These are phyloP conservation scores for Aspergillus thermomutatus DNA, from an alignment of 2,329 filamentous ascomycete species.

Conservation along the genomic window DNA sequence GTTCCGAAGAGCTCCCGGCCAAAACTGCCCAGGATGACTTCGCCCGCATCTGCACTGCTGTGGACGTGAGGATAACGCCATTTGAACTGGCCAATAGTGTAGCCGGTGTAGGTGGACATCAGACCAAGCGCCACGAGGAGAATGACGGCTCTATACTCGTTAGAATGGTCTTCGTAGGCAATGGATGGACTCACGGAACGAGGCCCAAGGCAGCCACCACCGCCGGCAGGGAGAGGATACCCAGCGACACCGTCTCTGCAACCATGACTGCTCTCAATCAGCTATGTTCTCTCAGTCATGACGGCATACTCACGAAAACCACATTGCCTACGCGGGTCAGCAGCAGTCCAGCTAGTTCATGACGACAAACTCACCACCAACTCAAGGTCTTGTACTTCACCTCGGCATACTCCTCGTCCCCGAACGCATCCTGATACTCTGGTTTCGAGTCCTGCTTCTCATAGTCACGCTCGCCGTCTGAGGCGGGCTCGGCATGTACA, in stretches of 20 bases:
- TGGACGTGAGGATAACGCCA: slow-evolving; percentile 54
- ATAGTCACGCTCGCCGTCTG: not conserved
- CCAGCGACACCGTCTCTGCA: slow-evolving; percentile 55
- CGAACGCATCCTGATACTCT: slow-evolving; percentile 27
- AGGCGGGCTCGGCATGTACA: not conserved
- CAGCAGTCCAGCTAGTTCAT: not conserved
- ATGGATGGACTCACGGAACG: slow-evolving; percentile 37
- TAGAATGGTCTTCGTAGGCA: not conserved
- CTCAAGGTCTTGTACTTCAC: slow-evolving; percentile 49
- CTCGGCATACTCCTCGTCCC: slow-evolving; percentile 33
- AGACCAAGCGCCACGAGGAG: slow-evolving; percentile 51
- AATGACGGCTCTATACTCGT: slow-evolving; percentile 43
- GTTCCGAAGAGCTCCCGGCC: slow-evolving; percentile 60
- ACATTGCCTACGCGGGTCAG: slow-evolving; percentile 29
- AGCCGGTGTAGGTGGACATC: slow-evolving; percentile 56
- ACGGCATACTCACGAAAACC: slow-evolving; percentile 31
- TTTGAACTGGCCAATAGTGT: slow-evolving; percentile 57
- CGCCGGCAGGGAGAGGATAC: slow-evolving; percentile 53
- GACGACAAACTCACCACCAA: slow-evolving; percentile 32
- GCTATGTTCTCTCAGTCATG: not conserved
- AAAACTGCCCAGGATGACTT: slow-evolving; percentile 56
- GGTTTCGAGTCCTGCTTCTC: slow-evolving; percentile 4
- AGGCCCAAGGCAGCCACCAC: slow-evolving; percentile 51
- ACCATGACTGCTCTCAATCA: slow-evolving; percentile 45
- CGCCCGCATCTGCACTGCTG: slow-evolving; percentile 65